Evolutionary conservation across 1,284 basidiomycete genomes (phyloP).

Genomic region (Polyporus tsugae): DNA sequence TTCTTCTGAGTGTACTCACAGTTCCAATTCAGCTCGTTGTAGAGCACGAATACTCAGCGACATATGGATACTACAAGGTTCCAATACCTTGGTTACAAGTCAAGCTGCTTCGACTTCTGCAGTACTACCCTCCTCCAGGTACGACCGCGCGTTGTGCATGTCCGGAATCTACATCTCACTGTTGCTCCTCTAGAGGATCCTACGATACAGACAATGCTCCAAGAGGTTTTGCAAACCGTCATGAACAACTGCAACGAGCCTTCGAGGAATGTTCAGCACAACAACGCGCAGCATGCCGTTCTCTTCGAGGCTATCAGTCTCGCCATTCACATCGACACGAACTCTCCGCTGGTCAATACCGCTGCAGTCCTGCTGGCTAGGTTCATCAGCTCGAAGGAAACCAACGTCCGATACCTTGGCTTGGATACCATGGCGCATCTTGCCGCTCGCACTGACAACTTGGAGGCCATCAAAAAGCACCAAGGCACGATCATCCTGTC

Average conservation of each 20-base stretch:
- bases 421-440: conserved; percentile 99
- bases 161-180: conserved; percentile 5
- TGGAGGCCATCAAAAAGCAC: conserved; percentile 94
- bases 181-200: conserved; percentile 74
- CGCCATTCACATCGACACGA: conserved; percentile 96
- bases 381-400: conserved; percentile 98
- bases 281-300: conserved; percentile 98
- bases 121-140: conserved; percentile 97
- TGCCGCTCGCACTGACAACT: conserved; percentile 90
- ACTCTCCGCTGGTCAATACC: conserved; percentile 87
- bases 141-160: background rate
- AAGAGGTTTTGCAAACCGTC: conserved; percentile 89
- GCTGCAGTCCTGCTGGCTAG: conserved; percentile 93
- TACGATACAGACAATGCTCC: conserved; percentile 78
- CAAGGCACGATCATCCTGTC: conserved; percentile 96
- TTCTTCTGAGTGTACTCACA: conserved; percentile 7
- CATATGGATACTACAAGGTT: conserved; percentile 97
- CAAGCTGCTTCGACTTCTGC: conserved; percentile 91
- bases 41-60: conserved; percentile 87
- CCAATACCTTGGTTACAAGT: conserved; percentile 99
- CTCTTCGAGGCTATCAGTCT: conserved; percentile 98
- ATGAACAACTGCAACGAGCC: conserved; percentile 94
- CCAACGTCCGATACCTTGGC: conserved; percentile 97
- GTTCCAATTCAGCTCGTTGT: conserved; percentile 76
- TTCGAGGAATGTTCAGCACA: conserved; percentile 96